Percentiles rank a stretch among this genome's conserved stretches.
Evolutionary conservation across 2,329 filamentous ascomycete species (phyloP).

Genomic region (Aplosporella prunicola): DNA sequence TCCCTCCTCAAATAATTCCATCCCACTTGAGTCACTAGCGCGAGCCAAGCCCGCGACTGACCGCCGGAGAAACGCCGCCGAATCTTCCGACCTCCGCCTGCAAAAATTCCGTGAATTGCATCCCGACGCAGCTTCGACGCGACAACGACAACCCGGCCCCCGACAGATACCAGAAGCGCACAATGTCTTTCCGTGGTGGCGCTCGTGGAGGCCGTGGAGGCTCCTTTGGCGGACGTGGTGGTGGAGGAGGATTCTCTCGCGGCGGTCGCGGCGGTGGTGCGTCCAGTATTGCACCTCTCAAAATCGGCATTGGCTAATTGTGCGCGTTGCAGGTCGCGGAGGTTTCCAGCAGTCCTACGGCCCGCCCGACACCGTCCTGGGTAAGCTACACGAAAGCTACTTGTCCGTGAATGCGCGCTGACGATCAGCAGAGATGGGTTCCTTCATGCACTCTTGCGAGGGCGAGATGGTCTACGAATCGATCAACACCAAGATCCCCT

Average conservation of each 20-base stretch:
- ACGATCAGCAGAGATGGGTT: slow-evolving; percentile 66
- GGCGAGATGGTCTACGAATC: slow-evolving; percentile 97
- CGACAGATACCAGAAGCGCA: slow-evolving; percentile 20
- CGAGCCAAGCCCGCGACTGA: slow-evolving; percentile 14
- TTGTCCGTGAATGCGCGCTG: slow-evolving; percentile 4
- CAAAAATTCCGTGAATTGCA: slow-evolving; percentile 8
- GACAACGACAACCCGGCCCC: slow-evolving; percentile 17
- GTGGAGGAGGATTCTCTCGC: slow-evolving; percentile 43
- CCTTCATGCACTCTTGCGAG: slow-evolving; percentile 88
- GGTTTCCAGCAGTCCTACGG: slow-evolving; percentile 32
- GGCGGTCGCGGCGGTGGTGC: slow-evolving; percentile 42
- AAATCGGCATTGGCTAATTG: slow-evolving; percentile 5
- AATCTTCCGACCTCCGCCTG: slow-evolving; percentile 3
- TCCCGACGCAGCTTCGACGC: slow-evolving; percentile 6
- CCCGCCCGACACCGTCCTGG: slow-evolving; percentile 35
- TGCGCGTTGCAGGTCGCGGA: slow-evolving; percentile 24
- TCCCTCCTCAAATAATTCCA: slow-evolving; percentile 4
- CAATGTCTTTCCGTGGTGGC: slow-evolving; percentile 53
- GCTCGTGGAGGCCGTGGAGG: slow-evolving; percentile 35
- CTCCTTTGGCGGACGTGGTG: slow-evolving; percentile 34
- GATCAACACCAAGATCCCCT: slow-evolving; percentile 89
- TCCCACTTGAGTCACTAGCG: slow-evolving; percentile 7
- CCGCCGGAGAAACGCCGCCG: no score
- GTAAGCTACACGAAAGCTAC: slow-evolving; percentile 19
- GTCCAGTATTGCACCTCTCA: slow-evolving; percentile 1